These are phyloP conservation scores for Xerocomus amazonicus DNA, from an alignment of 1,284 basidiomycete genomes.

Conservation along the genomic window DNA sequence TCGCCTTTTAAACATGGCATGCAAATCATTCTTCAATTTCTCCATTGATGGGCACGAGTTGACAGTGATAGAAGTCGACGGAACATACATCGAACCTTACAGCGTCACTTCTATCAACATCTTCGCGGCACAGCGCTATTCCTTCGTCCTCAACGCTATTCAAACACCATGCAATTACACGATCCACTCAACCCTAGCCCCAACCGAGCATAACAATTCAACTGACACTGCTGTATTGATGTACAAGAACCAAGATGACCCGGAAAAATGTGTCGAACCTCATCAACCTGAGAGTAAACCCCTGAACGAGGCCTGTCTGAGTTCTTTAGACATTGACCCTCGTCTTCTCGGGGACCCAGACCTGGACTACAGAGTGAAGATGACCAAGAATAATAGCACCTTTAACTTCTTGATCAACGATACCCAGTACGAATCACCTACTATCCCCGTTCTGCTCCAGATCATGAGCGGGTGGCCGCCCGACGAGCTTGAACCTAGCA, in stretches of 20 bases:
- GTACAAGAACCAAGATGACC: background rate
- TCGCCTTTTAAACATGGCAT: slow-evolving; percentile 33
- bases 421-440: background rate
- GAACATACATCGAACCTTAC: slow-evolving; percentile 25
- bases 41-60: background rate
- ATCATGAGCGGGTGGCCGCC: slow-evolving; percentile 39
- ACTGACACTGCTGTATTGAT: background rate
- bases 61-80: background rate
- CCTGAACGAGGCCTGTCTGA: slow-evolving; percentile 30
- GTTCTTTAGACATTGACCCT: slow-evolving; percentile 22
- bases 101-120: slow-evolving; percentile 32
- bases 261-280: background rate
- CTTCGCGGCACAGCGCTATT: slow-evolving; percentile 35
- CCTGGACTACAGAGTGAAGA: slow-evolving; percentile 23
- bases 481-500: background rate
- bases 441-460: slow-evolving; percentile 30
- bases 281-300: background rate
- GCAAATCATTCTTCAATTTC: background rate
- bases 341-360: slow-evolving; percentile 21
- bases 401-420: background rate
- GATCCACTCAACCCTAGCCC: slow-evolving; percentile 21
- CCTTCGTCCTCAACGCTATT: slow-evolving; percentile 32
- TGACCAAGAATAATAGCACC: slow-evolving; percentile 7
- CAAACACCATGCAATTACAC: slow-evolving; percentile 27
- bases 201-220: background rate